These are phyloP conservation scores for Flaveria bidentis DNA, from an alignment of 129 eudicot genomes.

Conservation along the genomic window DNA sequence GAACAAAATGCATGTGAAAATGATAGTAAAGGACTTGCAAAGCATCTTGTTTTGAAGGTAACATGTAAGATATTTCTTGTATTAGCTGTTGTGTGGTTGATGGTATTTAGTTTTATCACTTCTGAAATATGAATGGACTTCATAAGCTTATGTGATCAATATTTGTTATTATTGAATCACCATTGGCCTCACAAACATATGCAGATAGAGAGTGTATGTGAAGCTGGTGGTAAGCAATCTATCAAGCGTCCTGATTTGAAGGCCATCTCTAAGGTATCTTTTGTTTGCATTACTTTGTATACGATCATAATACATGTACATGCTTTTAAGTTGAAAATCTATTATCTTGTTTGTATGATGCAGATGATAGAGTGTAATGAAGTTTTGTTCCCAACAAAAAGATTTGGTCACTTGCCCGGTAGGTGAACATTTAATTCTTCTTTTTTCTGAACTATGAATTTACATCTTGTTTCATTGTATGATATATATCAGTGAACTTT, in stretches of 20 bases:
- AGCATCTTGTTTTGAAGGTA: constrained; percentile 25
- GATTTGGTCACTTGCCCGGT: constrained; percentile 59
- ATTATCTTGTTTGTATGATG: neutral
- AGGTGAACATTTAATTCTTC: neutral
- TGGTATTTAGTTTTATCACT: neutral
- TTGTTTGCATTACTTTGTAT: neutral
- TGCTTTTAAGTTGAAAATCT: neutral
- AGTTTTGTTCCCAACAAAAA: constrained; percentile 45
- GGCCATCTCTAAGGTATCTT: constrained; percentile 45
- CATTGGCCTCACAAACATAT: constrained; percentile 18
- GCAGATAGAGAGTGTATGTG: constrained; percentile 32
- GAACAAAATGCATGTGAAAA: constrained; percentile 13
- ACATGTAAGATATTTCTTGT: neutral
- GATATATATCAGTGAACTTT: no score
- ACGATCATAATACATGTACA: neutral
- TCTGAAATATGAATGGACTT: neutral
- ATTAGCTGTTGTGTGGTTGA: neutral
- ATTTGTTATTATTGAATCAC: constrained; percentile 4
- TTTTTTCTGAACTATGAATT: neutral
- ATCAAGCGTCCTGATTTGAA: constrained; percentile 42
- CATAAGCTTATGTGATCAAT: neutral
- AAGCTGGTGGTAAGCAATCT: neutral
- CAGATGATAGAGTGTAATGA: constrained; percentile 46
- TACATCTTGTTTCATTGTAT: neutral
- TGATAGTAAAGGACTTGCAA: constrained; percentile 15